Evolutionary conservation across 2,329 filamentous ascomycete genomes (phyloP).

Genomic region (Colletotrichum lupini): DNA sequence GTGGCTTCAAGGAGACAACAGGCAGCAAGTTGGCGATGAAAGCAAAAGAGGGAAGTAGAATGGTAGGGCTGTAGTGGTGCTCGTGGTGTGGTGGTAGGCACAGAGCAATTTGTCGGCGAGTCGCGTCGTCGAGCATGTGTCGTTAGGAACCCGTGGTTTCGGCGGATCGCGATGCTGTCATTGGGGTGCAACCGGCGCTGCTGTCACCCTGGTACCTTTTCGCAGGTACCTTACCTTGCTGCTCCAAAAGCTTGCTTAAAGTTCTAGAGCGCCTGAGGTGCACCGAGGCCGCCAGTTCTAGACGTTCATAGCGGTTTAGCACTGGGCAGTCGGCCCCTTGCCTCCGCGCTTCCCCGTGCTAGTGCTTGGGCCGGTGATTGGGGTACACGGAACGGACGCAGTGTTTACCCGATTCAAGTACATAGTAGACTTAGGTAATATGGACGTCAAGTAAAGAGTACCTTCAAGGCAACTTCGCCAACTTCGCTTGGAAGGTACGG

Average conservation of each 20-base stretch:
- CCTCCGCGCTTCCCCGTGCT: not conserved
- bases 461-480: not conserved
- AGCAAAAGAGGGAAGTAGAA: not conserved
- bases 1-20: not conserved
- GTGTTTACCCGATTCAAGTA: constrained; percentile 17
- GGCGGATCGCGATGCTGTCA: constrained; percentile 29
- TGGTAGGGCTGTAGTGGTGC: not conserved
- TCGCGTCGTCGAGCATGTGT: constrained; percentile 29
- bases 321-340: not conserved
- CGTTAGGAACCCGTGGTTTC: constrained; percentile 19
- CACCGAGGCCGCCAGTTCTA: constrained; percentile 1
- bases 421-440: not conserved
- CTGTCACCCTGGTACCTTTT: constrained; percentile 27
- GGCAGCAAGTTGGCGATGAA: not conserved
- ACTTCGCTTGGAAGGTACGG: not conserved
- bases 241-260: not conserved
- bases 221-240: not conserved
- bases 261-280: not conserved
- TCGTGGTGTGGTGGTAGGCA: constrained; percentile 4
- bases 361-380: not conserved
- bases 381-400: not conserved
- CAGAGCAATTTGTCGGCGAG: not conserved
- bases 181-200: constrained; percentile 21
- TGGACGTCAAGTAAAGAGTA: too few species aligned
- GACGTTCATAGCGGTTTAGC: not conserved